Percentiles rank a stretch among this genome's conserved stretches.
phyloP scores from a whole-genome alignment of 2,329 filamentous ascomycete genomes.

The Botrytis byssoidea region DNA sequence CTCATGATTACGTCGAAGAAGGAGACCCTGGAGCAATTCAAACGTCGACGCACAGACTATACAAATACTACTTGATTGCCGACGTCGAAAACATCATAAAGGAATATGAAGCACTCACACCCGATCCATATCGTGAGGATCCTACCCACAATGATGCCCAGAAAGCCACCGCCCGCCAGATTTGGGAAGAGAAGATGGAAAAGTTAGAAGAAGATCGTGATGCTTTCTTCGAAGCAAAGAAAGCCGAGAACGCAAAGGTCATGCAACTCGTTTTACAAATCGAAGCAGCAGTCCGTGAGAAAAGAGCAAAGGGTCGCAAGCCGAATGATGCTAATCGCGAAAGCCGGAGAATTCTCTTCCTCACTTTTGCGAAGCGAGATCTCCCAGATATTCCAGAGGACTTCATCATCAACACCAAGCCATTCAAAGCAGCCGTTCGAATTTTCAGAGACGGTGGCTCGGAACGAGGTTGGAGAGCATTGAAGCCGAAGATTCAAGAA shows the following conservation, averaged over 20 bases:
- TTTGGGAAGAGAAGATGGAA: constrained; percentile 29
- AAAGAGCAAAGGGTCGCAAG: constrained; percentile 29
- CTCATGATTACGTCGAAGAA: constrained; percentile 35
- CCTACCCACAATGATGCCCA: constrained; percentile 31
- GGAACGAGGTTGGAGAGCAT: constrained; percentile 36
- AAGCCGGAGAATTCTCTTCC: constrained; percentile 34
- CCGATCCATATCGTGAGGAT: constrained; percentile 31
- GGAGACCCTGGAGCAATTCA: constrained; percentile 1
- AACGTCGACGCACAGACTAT: constrained; percentile 29
- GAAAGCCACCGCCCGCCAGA: constrained; percentile 29
- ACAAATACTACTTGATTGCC: constrained; percentile 33
- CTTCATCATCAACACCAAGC: constrained; percentile 31
- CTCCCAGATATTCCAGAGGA: constrained; percentile 32
- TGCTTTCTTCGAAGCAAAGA: constrained; percentile 32
- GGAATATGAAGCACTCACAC: constrained; percentile 35
- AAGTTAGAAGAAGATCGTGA: constrained; percentile 30
- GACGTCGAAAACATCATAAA: constrained; percentile 34
- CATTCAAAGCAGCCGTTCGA: constrained; percentile 36
- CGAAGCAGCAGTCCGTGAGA: constrained; percentile 31
- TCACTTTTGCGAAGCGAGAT: constrained; percentile 32
- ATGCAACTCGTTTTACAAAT: constrained; percentile 36
- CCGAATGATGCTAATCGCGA: constrained; percentile 33
- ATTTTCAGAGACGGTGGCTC: constrained; percentile 37
- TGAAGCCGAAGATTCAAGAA: constrained; percentile 38
- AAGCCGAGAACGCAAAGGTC: constrained; percentile 33